Percentiles rank a stretch among this genome's conserved stretches.
These are phyloP conservation scores for Alternaria infectoria DNA, from an alignment of 2,329 filamentous ascomycete genomes.

Conservation along the genomic window DNA sequence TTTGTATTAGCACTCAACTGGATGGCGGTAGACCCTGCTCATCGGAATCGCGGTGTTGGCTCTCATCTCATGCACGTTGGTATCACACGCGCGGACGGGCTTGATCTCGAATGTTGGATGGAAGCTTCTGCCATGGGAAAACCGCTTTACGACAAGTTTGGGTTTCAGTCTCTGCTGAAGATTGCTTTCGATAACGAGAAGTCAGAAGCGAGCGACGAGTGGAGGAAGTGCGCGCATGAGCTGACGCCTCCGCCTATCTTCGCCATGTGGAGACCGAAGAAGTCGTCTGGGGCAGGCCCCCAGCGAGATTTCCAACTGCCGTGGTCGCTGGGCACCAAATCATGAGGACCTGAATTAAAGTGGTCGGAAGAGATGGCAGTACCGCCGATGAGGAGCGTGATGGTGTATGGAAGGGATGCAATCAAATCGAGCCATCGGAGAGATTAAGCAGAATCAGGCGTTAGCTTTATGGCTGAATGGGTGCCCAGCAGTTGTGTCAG, in stretches of 20 bases:
- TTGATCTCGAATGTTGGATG: conserved; percentile 47
- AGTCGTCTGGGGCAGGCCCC: conserved; percentile 19
- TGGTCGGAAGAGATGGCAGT: background rate
- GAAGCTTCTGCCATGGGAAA: conserved; percentile 47
- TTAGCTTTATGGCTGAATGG: background rate
- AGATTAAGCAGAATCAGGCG: background rate
- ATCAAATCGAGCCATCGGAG: background rate
- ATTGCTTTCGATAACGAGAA: conserved; percentile 39
- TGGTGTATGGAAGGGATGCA: background rate
- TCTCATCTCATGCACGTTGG: conserved; percentile 46
- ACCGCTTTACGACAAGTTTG: conserved; percentile 45
- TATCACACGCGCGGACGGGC: conserved; percentile 39
- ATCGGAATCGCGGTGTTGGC: conserved; percentile 47
- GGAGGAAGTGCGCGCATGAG: conserved; percentile 42
- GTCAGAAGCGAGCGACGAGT: conserved; percentile 34
- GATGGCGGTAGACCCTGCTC: conserved; percentile 44
- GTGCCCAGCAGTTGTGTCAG: background rate
- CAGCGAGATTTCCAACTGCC: conserved; percentile 27
- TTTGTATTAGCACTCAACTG: conserved; percentile 39
- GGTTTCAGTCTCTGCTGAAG: conserved; percentile 36
- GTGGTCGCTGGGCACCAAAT: conserved; percentile 21
- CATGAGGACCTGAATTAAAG: background rate
- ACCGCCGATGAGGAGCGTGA: background rate
- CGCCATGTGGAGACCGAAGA: conserved; percentile 44
- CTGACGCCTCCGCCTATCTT: conserved; percentile 38